Percentiles rank a stretch among this genome's conserved stretches.
Conservation (phyloP, 192 early-diverging fungal genomes). For the Kappamyces sp. region DNA sequence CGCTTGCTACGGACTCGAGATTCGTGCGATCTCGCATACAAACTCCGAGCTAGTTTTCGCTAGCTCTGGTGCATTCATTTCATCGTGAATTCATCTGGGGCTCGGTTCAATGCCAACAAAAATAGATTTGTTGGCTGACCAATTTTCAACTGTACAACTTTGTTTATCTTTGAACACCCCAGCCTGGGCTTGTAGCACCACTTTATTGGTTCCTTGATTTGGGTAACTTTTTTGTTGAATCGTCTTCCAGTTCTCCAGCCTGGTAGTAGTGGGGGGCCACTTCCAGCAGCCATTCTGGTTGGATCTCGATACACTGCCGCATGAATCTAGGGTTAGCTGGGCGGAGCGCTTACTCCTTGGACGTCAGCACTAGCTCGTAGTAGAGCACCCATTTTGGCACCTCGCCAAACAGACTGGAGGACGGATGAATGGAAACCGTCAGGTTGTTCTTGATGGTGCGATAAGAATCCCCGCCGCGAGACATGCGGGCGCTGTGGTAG, state of each 20-base stretch:
- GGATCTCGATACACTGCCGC: slow-evolving; percentile 89
- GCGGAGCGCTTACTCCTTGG: slow-evolving; percentile 55
- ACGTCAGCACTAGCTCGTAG: slow-evolving; percentile 88
- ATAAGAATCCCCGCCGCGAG: slow-evolving; percentile 85
- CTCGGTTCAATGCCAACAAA: background rate
- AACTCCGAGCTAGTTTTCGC: too few species aligned
- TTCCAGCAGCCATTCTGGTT: slow-evolving; percentile 80
- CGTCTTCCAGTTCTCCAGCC: slow-evolving; percentile 55
- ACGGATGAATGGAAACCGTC: slow-evolving; percentile 90
- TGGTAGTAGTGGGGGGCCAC: slow-evolving; percentile 79
- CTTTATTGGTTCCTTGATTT: slow-evolving; percentile 30
- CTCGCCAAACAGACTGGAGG: slow-evolving; percentile 69
- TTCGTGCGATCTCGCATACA: too few species aligned
- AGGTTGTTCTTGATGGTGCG: slow-evolving; percentile 84
- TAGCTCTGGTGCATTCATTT: background rate
- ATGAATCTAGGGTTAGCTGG: slow-evolving; percentile 56
- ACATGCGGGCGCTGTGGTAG: slow-evolving; percentile 82
- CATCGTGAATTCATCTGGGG: background rate
- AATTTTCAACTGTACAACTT: too few species aligned
- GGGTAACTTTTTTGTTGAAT: slow-evolving; percentile 37
- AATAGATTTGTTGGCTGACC: too few species aligned
- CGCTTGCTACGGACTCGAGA: too few species aligned
- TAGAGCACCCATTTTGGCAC: slow-evolving; percentile 86
- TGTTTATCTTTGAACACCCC: too few species aligned
- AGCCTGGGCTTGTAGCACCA: background rate